Base-by-base conservation (phyloP, 2,329 filamentous ascomycete species). In the Xylaria hypoxylon region DNA sequence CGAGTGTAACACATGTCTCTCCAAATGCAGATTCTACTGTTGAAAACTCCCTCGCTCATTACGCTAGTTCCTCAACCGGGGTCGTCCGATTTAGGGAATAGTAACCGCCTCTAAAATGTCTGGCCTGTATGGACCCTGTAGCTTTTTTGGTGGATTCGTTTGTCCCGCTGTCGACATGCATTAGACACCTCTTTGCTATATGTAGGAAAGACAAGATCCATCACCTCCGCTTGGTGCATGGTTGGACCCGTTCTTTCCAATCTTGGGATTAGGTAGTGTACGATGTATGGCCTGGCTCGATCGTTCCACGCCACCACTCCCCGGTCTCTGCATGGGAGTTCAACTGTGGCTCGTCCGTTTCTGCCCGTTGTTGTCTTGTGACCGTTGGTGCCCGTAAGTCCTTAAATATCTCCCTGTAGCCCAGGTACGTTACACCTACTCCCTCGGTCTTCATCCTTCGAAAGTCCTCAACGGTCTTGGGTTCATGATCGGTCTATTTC, bases 371-470 rank as follows among this genome's bases (percentile, higher is more conserved):
- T 8, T 42, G 35, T 47, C 28, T 13, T 53, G 33, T 57, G 26
- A 28, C 33, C 22, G 1, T 35, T 40, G 22, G 22, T 19, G 22
- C n/a, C 33, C 11, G 13, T 45, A 51, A 11, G 62, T 59, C 48
- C 57, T 65, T 65, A 68, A 68, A 62, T 62, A 68, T 61, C 63
- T 53, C 31, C 33, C 51, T 51, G 48, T 24, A 48, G 17, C 5
- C 67, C 64, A 33, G 33, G 44, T 31, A n/a, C 26, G 38, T 13
- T 56, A 33, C 60, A 50, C 31, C 28, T 11, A 28, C 17, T 13
- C 15, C 35, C 31, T 53, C 19, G 31, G 6, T 61, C 42, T 44
- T 50, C 33, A 59, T 62, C 28, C 35, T 48, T 59, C 47, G 4
- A 45, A 22, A 50, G 28, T 53, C 53, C 26, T 47, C 19, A 19